Evolutionary conservation across 768 basidiomycete genomes (phyloP), one percentile per base, ranked within the genome.

Genomic region (Rubroboletus satanas): DNA sequence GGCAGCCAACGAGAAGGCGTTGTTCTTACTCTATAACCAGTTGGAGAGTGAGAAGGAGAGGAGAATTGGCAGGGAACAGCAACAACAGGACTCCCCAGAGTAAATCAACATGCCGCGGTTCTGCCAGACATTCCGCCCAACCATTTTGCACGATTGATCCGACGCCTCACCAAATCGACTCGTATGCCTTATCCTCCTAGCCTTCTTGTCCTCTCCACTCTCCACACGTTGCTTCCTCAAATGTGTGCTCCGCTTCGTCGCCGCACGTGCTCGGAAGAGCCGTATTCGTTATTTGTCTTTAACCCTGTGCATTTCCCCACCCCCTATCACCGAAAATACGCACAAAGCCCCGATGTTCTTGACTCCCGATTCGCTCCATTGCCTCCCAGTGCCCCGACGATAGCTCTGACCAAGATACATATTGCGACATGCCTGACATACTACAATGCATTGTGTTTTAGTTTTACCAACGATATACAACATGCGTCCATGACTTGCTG

Each of bases 21-120:
- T 99, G 55, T 98, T 96, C 80, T 77, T 99, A 56, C 81, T 99
- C 58, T 99, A 98, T 76, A 94, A 96, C 66, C 96, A 97, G 70
- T 78, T 96, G 59, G 95, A 97, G 76, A 93, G 86, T 69, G 93
- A 95, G 82, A 96, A 96, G 77, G 92, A 95, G 76, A 82, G 93
- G 73, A 82, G 93, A 64, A 90, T 94, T 54, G 90, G 90, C 52
- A 79, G 87, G 61, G 91, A 93, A 71, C 82, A 85, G 58, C 84
- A 88, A 65, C 86, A 89, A 66, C 86, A 90, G 68, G 85, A 89
- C 72, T 79, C 84, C 56, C 84, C 87, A 66, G 69, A 71, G 35
- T 73, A 58, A 66, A 52, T 7, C 43, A 50, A 21, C 42, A 41
- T 15, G 3, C 49, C 21, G 6, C 48, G 26, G 5, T 42, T 36